phyloP scores from a whole-genome alignment of 2,329 filamentous ascomycete species.

The Chaetomiaceae sp. region DNA sequence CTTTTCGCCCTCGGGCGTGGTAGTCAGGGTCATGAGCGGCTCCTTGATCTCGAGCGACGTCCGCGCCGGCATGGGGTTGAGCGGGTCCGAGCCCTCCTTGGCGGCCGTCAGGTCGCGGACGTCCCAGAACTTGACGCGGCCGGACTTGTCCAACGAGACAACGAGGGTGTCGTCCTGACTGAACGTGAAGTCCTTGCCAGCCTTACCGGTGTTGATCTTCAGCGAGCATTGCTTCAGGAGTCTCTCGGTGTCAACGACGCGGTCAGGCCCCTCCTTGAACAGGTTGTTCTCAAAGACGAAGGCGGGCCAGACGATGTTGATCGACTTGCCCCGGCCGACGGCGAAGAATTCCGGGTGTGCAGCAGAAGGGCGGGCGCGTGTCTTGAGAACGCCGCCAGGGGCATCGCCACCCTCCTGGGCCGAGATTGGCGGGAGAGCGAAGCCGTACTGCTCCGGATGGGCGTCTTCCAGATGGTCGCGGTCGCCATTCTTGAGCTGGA shows the following conservation, averaged over 20 bases:
- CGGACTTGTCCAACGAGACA: constrained; percentile 94
- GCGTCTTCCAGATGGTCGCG: constrained; percentile 76
- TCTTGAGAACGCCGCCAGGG: constrained; percentile 90
- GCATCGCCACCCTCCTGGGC: constrained; percentile 78
- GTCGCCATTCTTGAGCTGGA: constrained; percentile 69
- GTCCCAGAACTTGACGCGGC: constrained; percentile 97
- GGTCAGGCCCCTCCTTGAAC: constrained; percentile 60
- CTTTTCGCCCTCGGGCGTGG: constrained; percentile 83
- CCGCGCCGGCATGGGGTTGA: constrained; percentile 49
- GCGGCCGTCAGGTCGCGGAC: constrained; percentile 68
- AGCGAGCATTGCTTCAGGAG: constrained; percentile 82
- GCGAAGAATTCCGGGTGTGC: constrained; percentile 91
- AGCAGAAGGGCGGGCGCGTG: constrained; percentile 83
- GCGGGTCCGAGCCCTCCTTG: constrained; percentile 48
- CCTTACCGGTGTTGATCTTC: constrained; percentile 95
- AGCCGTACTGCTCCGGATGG: constrained; percentile 77
- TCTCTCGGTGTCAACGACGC: constrained; percentile 78
- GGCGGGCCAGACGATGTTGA: constrained; percentile 76
- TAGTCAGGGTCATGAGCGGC: constrained; percentile 80
- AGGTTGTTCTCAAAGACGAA: constrained; percentile 59
- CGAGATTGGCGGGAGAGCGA: constrained; percentile 82
- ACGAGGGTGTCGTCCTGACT: constrained; percentile 94
- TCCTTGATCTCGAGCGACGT: constrained; percentile 73
- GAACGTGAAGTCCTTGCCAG: constrained; percentile 96
- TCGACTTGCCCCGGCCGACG: constrained; percentile 91